Base-by-base conservation (phyloP, 139 green algal species). In the Tetradesmus obliquus region DNA sequence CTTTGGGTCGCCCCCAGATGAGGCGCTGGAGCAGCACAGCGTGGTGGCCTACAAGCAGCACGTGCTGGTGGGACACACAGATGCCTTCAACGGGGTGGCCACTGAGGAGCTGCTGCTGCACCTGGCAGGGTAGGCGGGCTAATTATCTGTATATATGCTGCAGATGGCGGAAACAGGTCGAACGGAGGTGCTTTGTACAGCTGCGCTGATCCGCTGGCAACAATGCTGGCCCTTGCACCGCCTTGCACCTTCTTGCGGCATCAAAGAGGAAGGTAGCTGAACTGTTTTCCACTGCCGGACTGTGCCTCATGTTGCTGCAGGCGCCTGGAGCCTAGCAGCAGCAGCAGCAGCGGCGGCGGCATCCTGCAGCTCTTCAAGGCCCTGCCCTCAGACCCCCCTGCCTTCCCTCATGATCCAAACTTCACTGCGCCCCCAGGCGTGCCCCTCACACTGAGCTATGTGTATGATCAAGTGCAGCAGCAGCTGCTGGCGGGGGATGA, bases 401-500 rank as follows among this genome's bases (percentile, higher is more conserved):
- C 17, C 51, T 62, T 86, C 51, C 51, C 81, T 15, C 15, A 51
- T 32, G 81, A 62, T 15, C 81, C 81, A 15, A 12, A 62, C 15
- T 86, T 86, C 81, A 86, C 81, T 10, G 81, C 81, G 32, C 51
- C 81, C 4, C 15, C 51, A 10, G 53, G 6, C 3, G 81, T n/a
- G 53, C 81, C 81, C 1, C 81, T 86, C 3, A 86, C 32, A 9
- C 9, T 86, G 81, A 19, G 6, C 81, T 86, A 60, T n/a, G 81
- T 86, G 17, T 45, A 51, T 10, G 17, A 86, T 2, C 81, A 86
- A 53, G 53, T 86, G 24, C 81, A 88, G 84, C 5, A 79, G n/a
- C 84, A 55, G 55, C 84, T 88, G 84, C 84, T 88, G 82, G 13
- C 8, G 72, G 84, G 84, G 55, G 58, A 74, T 19, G 84, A 51